Evolutionary conservation across 805 yeast genomes (phyloP).

Genomic region (Cephaloascus albidus): DNA sequence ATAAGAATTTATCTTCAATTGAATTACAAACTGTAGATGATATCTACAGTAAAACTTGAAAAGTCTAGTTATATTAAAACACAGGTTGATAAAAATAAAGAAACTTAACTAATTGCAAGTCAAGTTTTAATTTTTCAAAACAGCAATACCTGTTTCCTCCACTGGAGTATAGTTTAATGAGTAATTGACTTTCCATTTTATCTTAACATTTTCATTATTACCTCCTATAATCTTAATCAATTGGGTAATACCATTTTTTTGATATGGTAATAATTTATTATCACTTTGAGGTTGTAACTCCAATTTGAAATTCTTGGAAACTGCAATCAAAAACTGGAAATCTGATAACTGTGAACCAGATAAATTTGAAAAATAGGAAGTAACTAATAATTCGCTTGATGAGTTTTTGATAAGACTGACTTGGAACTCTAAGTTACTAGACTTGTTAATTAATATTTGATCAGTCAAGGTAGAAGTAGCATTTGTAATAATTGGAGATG

Average conservation of each 20-base stretch:
- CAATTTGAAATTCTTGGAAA: constrained; percentile 53
- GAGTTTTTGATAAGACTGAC: constrained; percentile 28
- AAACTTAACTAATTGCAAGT: neutral
- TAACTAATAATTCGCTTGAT: constrained; percentile 28
- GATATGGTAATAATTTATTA: constrained; percentile 37
- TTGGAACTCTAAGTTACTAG: constrained; percentile 39
- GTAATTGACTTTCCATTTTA: constrained; percentile 70
- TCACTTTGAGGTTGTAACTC: constrained; percentile 55
- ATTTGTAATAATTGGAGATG: constrained; percentile 11
- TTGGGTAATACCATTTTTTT: constrained; percentile 45
- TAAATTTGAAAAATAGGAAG: constrained; percentile 42
- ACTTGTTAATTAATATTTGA: constrained; percentile 28
- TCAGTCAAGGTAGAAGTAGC: constrained; percentile 5
- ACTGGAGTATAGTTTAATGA: constrained; percentile 31
- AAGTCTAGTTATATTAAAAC: neutral
- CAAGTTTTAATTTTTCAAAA: constrained; percentile 5
- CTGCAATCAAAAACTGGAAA: constrained; percentile 58
- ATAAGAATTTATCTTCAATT: neutral
- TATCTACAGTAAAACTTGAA: neutral
- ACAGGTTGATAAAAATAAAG: neutral
- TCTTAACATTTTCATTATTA: constrained; percentile 35
- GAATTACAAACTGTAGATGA: too few relatives aligned
- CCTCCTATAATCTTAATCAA: constrained; percentile 17
- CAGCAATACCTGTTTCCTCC: constrained; percentile 50
- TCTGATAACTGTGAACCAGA: constrained; percentile 33